Evolutionary conservation across 345 rosid genomes (phyloP).

Genomic region (Clausena lansium): DNA sequence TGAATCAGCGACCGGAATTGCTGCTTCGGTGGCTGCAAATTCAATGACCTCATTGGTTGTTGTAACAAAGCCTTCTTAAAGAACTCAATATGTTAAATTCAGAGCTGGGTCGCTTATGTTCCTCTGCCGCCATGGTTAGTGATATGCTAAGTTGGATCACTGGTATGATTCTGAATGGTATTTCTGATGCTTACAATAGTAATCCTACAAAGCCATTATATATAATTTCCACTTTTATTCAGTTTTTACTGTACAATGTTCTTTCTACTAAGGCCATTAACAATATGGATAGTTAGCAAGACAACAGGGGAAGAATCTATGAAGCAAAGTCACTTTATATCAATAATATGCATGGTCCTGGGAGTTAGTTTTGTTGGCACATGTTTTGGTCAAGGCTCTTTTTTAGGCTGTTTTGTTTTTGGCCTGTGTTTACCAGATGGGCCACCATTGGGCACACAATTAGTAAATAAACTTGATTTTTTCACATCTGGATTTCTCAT

Average conservation of each 20-base stretch:
- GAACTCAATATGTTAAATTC: slow-evolving; percentile 29
- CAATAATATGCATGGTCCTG: slow-evolving; percentile 13
- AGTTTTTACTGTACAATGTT: neutral
- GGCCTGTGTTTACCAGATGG: slow-evolving; percentile 33
- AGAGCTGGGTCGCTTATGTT: slow-evolving; percentile 30
- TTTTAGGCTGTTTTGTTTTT: slow-evolving; percentile 10
- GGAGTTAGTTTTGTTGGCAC: slow-evolving; percentile 13
- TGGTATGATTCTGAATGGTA: neutral
- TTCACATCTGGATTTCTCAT: slow-evolving; percentile 9
- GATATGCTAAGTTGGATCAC: neutral
- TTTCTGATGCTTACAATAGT: neutral
- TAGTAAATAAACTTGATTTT: slow-evolving; percentile 22
- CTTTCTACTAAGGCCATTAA: slow-evolving; percentile 22
- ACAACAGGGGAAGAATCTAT: slow-evolving; percentile 25
- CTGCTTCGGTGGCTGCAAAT: neutral
- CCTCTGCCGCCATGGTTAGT: slow-evolving; percentile 10
- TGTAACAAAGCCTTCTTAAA: slow-evolving; percentile 6
- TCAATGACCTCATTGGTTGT: slow-evolving; percentile 25
- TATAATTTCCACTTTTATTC: neutral
- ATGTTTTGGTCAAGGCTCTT: slow-evolving; percentile 13
- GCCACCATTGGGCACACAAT: slow-evolving; percentile 28
- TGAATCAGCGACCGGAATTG: neutral
- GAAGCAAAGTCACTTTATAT: slow-evolving; percentile 18
- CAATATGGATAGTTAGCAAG: slow-evolving; percentile 12
- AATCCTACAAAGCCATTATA: neutral